A percentile compares a stretch with the other conserved stretches of the same genome.
These are phyloP conservation scores for Cucumis hystrix DNA, from an alignment of 306 rosid genomes.

Conservation along the genomic window DNA sequence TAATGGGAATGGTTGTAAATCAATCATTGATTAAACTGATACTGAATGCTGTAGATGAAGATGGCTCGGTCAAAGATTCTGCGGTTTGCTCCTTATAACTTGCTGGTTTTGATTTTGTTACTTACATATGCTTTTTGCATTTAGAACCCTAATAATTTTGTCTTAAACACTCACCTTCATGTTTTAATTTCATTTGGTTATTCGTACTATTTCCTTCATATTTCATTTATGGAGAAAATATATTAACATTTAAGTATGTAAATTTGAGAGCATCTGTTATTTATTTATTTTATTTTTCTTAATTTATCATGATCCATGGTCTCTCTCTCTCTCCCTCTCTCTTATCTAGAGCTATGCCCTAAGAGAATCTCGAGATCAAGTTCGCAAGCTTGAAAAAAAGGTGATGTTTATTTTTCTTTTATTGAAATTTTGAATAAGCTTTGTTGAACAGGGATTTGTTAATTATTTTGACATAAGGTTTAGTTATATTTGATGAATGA, in stretches of 20 bases:
- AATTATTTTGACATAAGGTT: not conserved
- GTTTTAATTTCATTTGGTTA: not conserved
- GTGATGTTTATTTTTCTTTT: slow-evolving; percentile 19
- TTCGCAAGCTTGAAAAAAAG: slow-evolving; percentile 62
- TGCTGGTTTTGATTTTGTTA: not conserved
- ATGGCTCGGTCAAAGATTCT: slow-evolving; percentile 80
- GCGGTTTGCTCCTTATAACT: slow-evolving; percentile 53
- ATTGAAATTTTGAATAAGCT: not conserved
- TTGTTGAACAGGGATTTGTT: not conserved
- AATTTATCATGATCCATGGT: not conserved
- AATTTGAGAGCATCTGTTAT: not conserved
- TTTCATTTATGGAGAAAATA: not conserved
- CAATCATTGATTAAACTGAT: slow-evolving; percentile 57
- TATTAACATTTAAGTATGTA: not conserved
- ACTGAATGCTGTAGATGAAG: slow-evolving; percentile 65
- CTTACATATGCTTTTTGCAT: slow-evolving; percentile 4
- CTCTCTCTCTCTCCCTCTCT: not conserved
- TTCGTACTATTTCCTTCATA: not conserved
- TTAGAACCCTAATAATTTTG: not conserved
- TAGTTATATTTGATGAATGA: slow-evolving; percentile 1
- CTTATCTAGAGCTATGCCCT: slow-evolving; percentile 50
- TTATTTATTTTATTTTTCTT: not conserved
- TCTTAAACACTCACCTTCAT: not conserved
- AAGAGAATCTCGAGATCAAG: slow-evolving; percentile 55
- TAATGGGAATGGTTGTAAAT: slow-evolving; percentile 48